Conservation (phyloP, 768 basidiomycete genomes). For the Suillus discolor region DNA sequence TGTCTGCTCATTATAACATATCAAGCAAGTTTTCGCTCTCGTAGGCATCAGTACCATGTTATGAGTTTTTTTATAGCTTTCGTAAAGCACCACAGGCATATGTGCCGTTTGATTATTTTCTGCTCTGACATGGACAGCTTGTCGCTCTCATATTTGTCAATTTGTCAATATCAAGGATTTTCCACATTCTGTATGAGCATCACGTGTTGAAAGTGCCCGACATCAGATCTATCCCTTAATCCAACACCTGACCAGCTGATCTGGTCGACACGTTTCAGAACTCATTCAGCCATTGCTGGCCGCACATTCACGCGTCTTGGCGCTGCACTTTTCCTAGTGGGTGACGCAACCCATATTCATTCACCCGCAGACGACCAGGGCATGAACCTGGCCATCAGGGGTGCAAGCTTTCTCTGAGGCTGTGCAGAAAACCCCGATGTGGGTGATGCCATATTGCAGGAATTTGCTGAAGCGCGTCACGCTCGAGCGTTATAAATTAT, state of each 20-base stretch:
- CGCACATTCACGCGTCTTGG: conserved; percentile 33
- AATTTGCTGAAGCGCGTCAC: conserved; percentile 40
- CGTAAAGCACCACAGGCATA: background rate
- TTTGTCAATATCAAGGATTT: background rate
- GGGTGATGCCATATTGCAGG: conserved; percentile 34
- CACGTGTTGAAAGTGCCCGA: too few relatives aligned
- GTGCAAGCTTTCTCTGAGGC: conserved; percentile 50
- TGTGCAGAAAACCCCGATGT: conserved; percentile 27
- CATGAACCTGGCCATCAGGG: conserved; percentile 61
- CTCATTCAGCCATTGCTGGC: conserved; percentile 43
- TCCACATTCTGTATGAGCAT: background rate
- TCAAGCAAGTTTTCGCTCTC: background rate
- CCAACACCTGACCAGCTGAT: conserved; percentile 32
- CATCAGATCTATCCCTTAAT: conserved; percentile 7
- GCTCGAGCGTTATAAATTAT: conserved; percentile 42
- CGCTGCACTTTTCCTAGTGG: conserved; percentile 24
- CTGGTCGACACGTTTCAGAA: conserved; percentile 47
- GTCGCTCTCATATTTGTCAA: too few relatives aligned
- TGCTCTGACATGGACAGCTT: background rate
- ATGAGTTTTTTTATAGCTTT: background rate
- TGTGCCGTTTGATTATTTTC: background rate
- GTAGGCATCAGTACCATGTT: conserved; percentile 6
- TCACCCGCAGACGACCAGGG: conserved; percentile 58
- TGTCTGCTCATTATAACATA: conserved; percentile 8
- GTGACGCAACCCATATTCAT: conserved; percentile 54